Percentiles rank a stretch among this genome's conserved stretches.
These are phyloP conservation scores for Datura wrightii DNA, from an alignment of 257 asterid genomes.

Conservation along the genomic window DNA sequence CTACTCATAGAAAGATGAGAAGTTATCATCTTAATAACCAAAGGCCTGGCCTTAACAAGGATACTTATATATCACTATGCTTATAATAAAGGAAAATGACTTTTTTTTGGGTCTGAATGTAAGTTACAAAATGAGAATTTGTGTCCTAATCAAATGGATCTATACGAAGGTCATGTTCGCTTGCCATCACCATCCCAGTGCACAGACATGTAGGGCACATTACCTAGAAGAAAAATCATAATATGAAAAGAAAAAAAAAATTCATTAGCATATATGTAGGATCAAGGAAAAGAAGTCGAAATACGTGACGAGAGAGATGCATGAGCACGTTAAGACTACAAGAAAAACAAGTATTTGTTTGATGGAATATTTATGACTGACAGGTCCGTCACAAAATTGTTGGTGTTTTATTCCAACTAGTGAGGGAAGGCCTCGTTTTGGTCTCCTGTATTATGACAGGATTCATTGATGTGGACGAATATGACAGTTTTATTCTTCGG, in stretches of 20 bases:
- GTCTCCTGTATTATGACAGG: not conserved
- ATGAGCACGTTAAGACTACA: not conserved
- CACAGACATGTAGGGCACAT: constrained; percentile 96
- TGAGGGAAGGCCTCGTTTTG: not conserved
- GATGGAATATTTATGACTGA: not conserved
- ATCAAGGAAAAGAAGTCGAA: not conserved
- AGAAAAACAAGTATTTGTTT: not conserved
- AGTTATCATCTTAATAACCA: not conserved
- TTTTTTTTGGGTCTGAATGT: not conserved
- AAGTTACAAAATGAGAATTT: not conserved
- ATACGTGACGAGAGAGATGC: not conserved
- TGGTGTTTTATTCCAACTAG: not conserved
- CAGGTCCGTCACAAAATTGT: not conserved
- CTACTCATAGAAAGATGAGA: not conserved
- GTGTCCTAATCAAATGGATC: constrained; percentile 77
- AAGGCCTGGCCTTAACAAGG: not conserved
- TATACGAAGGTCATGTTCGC: constrained; percentile 88
- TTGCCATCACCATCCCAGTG: constrained; percentile 98
- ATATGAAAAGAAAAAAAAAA: not conserved
- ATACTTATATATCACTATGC: not conserved
- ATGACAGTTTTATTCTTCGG: not conserved
- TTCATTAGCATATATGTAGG: not conserved
- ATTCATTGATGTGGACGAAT: not conserved
- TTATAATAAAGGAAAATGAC: not conserved
- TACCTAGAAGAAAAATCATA: constrained; percentile 49